phyloP scores from a whole-genome alignment of 345 rosid genomes.

The Schrenkiella parvula region DNA sequence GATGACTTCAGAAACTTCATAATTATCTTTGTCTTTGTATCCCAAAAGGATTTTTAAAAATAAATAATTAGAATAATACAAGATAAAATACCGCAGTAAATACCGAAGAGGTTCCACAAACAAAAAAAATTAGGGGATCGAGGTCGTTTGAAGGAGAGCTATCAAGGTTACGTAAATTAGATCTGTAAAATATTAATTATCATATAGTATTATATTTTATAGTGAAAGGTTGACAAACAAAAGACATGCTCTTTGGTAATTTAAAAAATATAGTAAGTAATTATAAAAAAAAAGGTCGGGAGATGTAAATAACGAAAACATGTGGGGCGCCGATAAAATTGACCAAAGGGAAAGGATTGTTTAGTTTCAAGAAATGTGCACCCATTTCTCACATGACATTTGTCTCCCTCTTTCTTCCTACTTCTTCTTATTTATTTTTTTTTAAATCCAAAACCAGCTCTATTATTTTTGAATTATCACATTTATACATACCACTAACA shows the following conservation, averaged over 20 bases:
- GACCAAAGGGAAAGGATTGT: constrained; percentile 14
- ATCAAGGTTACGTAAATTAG: neutral
- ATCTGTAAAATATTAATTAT: too few relatives aligned
- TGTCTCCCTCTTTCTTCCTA: constrained; percentile 16
- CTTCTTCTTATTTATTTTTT: neutral
- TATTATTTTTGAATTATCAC: neutral
- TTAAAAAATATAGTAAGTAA: neutral
- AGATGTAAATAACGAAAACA: neutral
- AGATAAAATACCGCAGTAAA: too few relatives aligned
- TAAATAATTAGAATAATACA: too few relatives aligned
- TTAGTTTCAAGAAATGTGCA: constrained; percentile 8
- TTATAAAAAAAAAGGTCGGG: neutral
- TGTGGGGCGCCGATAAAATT: constrained; percentile 21
- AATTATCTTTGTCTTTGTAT: too few relatives aligned
- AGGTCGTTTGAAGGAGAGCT: neutral
- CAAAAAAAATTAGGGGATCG: neutral
- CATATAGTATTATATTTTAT: neutral
- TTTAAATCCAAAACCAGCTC: neutral
- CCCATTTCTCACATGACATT: constrained; percentile 10
- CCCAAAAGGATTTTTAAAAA: too few relatives aligned
- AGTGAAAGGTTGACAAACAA: neutral
- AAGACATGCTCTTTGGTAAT: neutral
- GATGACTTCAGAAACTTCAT: too few relatives aligned
- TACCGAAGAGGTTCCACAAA: neutral
- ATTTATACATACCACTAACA: neutral